Conservation (phyloP, 805 yeast genomes). For the Nakazawaea holstii region DNA sequence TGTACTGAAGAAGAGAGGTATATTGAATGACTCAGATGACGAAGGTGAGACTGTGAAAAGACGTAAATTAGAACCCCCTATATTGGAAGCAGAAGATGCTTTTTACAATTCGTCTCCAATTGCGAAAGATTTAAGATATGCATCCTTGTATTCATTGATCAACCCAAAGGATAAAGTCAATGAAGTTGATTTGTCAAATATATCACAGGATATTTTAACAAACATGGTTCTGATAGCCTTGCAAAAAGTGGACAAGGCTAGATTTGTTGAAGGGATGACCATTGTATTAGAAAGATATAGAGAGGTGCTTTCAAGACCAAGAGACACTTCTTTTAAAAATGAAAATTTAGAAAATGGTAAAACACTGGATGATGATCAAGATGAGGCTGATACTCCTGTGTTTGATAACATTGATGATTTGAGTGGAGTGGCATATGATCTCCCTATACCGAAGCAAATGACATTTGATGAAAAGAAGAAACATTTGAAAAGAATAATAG, state of each 20-base stretch:
- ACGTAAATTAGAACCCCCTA: slow-evolving; percentile 16
- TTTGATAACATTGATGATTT: slow-evolving; percentile 22
- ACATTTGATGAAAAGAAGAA: slow-evolving; percentile 49
- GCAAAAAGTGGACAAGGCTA: slow-evolving; percentile 42
- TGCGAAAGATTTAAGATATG: slow-evolving; percentile 43
- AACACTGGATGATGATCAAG: slow-evolving; percentile 17
- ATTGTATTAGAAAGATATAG: slow-evolving; percentile 64
- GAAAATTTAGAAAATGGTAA: slow-evolving; percentile 14
- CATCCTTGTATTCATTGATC: slow-evolving; percentile 63
- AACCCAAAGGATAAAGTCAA: slow-evolving; percentile 53
- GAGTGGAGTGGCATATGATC: slow-evolving; percentile 28
- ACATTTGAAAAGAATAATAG: slow-evolving; percentile 52
- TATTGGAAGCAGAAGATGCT: slow-evolving; percentile 14
- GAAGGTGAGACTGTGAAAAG: slow-evolving; percentile 33
- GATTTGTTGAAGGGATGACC: slow-evolving; percentile 61
- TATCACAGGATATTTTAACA: slow-evolving; percentile 60
- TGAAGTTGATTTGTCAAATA: slow-evolving; percentile 60
- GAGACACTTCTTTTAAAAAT: slow-evolving; percentile 19
- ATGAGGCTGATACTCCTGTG: slow-evolving; percentile 20
- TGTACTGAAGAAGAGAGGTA: slow-evolving; percentile 23
- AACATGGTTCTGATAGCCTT: slow-evolving; percentile 67
- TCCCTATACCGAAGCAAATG: slow-evolving; percentile 56
- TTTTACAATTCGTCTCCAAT: slow-evolving; percentile 26
- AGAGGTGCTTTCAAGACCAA: slow-evolving; percentile 29
- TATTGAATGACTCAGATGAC: slow-evolving; percentile 32